Percentiles rank a stretch among this genome's conserved stretches.
Evolutionary conservation across 2,329 filamentous ascomycete species (phyloP).

Genomic region (Apiospora saccharicola): DNA sequence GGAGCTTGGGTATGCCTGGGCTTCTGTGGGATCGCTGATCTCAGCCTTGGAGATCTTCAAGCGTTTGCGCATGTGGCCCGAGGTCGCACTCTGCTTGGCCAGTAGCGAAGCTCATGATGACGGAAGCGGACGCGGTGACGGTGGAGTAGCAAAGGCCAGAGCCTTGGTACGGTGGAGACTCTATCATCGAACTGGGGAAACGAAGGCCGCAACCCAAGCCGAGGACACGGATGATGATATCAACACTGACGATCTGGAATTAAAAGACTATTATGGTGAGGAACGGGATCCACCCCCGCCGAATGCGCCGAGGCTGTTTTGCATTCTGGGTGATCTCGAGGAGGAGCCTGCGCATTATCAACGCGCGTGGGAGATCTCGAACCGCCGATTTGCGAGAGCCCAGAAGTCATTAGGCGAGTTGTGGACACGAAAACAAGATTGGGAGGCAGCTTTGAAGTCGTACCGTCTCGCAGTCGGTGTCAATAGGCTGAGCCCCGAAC

Average conservation of each 20-base stretch:
- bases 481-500: slow-evolving; percentile 81
- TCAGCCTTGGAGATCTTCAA: slow-evolving; percentile 97
- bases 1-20: slow-evolving; percentile 93
- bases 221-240: slow-evolving; percentile 50
- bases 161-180: slow-evolving; percentile 80
- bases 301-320: slow-evolving; percentile 88
- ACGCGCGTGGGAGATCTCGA: slow-evolving; percentile 87
- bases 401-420: slow-evolving; percentile 86
- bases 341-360: slow-evolving; percentile 77
- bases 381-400: slow-evolving; percentile 81
- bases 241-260: slow-evolving; percentile 64
- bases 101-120: slow-evolving; percentile 65
- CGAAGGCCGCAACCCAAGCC: slow-evolving; percentile 31
- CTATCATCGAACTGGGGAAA: slow-evolving; percentile 67
- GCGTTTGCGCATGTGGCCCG: slow-evolving; percentile 90
- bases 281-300: slow-evolving; percentile 75
- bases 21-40: slow-evolving; percentile 82
- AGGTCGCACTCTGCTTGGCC: slow-evolving; percentile 90
- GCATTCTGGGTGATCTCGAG: slow-evolving; percentile 91
- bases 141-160: slow-evolving; percentile 80
- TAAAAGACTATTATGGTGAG: slow-evolving; percentile 63
- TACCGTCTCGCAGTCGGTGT: slow-evolving; percentile 80
- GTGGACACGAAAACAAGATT: slow-evolving; percentile 72
- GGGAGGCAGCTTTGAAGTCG: slow-evolving; percentile 74
- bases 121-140: slow-evolving; percentile 59